Evolutionary conservation across 176 grass and related monocot genomes (phyloP).

Genomic region (Neostapfia colusana): DNA sequence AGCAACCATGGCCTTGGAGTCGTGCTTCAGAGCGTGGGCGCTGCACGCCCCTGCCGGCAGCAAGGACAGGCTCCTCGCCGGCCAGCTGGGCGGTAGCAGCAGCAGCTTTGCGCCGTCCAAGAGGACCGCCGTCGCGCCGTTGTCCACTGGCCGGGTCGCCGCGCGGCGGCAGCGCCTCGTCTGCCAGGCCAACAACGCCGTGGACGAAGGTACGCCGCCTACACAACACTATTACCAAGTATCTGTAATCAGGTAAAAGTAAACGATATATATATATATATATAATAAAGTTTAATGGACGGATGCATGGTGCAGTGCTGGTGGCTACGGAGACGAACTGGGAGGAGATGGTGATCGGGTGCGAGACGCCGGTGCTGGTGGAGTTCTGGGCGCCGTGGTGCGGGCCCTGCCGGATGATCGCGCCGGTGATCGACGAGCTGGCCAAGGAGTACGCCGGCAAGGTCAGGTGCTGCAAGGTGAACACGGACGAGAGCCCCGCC

Average conservation of each 20-base stretch:
- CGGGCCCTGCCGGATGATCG: constrained; percentile 93
- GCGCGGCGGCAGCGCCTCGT: constrained; percentile 42
- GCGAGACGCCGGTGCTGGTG: constrained; percentile 79
- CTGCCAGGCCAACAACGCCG: constrained; percentile 66
- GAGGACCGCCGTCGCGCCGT: constrained; percentile 2
- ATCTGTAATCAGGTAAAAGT: background rate
- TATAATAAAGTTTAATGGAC: too few species aligned
- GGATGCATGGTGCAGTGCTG: constrained; percentile 45
- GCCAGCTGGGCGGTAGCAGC: constrained; percentile 27
- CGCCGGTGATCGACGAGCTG: constrained; percentile 84
- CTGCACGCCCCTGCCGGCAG: constrained; percentile 40
- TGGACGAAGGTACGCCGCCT: constrained; percentile 71
- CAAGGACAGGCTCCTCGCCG: constrained; percentile 36
- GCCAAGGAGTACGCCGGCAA: constrained; percentile 85
- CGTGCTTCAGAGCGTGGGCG: constrained; percentile 74
- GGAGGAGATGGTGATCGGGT: constrained; percentile 59
- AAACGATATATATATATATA: too few species aligned
- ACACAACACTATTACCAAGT: too few species aligned
- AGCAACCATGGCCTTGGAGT: constrained; percentile 68
- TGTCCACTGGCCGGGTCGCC: background rate
- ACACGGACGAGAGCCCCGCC: constrained; percentile 81
- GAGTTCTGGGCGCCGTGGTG: constrained; percentile 99
- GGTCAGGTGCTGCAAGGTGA: constrained; percentile 81
- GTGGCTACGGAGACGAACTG: constrained; percentile 72
- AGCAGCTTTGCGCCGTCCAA: constrained; percentile 9